Percentiles rank a stretch among this genome's conserved stretches.
Conservation (phyloP, 2,329 filamentous ascomycete genomes). For the Fusarium vanettenii region DNA sequence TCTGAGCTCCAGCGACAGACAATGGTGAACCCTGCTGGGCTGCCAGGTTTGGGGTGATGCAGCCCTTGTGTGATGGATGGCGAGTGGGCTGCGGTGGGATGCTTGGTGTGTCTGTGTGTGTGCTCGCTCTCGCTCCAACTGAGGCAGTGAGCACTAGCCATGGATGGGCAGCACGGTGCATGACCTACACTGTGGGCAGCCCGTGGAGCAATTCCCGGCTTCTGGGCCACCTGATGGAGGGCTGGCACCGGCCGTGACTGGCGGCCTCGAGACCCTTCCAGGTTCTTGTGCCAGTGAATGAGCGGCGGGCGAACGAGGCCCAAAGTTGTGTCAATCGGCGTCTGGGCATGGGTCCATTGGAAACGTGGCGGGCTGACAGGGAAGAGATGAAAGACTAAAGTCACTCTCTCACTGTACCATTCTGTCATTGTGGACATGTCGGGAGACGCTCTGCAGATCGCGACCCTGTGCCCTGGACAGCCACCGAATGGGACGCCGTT, state of each 20-base stretch:
- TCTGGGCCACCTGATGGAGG: constrained; percentile 34
- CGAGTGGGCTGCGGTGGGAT: constrained; percentile 16
- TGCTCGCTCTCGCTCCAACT: constrained; percentile 7
- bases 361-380: constrained; percentile 43
- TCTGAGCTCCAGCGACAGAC: constrained; percentile 15
- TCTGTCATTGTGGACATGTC: constrained; percentile 24
- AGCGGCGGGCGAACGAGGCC: constrained; percentile 9
- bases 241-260: constrained; percentile 39
- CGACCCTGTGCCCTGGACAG: constrained; percentile 24
- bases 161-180: constrained; percentile 27
- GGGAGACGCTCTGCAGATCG: constrained; percentile 33
- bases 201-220: constrained; percentile 33
- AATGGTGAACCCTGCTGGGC: constrained; percentile 29
- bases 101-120: background rate
- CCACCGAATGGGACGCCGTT: constrained; percentile 28
- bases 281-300: constrained; percentile 17
- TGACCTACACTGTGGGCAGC: constrained; percentile 17
- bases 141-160: constrained; percentile 41
- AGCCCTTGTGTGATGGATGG: constrained; percentile 30
- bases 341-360: constrained; percentile 38
- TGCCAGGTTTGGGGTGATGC: constrained; percentile 15
- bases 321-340: constrained; percentile 31
- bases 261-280: constrained; percentile 31
- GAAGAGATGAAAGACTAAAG: background rate
- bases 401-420: constrained; percentile 35